Evolutionary conservation across 208 protist species (phyloP).

Genomic region (Polymyxa betae): DNA sequence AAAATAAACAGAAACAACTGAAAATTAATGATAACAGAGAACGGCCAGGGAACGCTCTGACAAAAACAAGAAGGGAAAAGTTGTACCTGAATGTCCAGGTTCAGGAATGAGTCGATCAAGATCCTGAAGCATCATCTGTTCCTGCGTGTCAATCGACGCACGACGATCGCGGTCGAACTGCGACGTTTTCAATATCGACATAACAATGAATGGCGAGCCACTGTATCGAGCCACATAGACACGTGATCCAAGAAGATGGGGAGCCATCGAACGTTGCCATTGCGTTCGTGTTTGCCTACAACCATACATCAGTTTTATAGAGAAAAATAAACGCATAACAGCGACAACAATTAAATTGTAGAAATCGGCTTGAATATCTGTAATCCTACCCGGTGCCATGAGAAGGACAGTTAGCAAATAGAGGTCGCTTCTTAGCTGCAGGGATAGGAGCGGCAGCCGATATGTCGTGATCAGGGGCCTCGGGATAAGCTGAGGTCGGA

Average conservation of each 20-base stretch:
- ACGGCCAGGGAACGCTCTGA: too few relatives aligned
- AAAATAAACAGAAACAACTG: too few relatives aligned
- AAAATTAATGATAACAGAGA: too few relatives aligned
- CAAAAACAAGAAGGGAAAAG: neutral
- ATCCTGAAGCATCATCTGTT: neutral
- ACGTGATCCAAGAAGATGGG: slow-evolving; percentile 5
- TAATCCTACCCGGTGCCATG: neutral
- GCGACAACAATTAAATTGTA: neutral
- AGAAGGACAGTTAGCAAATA: slow-evolving; percentile 25
- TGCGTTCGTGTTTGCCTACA: slow-evolving; percentile 28
- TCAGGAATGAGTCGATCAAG: neutral
- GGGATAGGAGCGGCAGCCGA: neutral
- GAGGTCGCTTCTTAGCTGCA: neutral
- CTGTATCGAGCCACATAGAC: neutral
- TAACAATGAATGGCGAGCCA: slow-evolving; percentile 19
- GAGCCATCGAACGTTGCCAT: slow-evolving; percentile 28
- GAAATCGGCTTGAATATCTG: too few relatives aligned
- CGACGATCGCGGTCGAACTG: neutral
- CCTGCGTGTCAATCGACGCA: neutral
- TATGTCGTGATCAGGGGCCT: neutral
- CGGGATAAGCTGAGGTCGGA: slow-evolving; percentile 8
- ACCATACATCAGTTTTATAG: too few relatives aligned
- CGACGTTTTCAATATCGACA: neutral
- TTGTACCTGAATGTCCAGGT: neutral
- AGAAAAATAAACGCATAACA: too few relatives aligned